Evolutionary conservation across 140 eudicot genomes (phyloP).

Genomic region (Bidens hawaiensis): DNA sequence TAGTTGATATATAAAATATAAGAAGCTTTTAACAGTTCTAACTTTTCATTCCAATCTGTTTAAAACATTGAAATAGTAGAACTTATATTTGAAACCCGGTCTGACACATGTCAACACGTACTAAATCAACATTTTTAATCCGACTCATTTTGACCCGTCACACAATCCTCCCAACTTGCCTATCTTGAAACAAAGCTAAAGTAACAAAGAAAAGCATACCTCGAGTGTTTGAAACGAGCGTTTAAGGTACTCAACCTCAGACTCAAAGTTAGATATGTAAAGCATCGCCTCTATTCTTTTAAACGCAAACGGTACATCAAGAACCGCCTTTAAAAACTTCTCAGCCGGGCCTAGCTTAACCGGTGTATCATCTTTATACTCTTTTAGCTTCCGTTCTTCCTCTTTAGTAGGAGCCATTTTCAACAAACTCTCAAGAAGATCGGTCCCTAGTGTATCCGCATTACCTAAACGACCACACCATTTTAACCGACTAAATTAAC

Average conservation of each 20-base stretch:
- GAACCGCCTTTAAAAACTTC: slow-evolving; percentile 82
- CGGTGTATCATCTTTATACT: slow-evolving; percentile 85
- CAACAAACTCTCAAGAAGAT: slow-evolving; percentile 86
- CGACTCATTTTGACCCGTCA: slow-evolving; percentile 1
- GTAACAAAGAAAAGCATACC: slow-evolving; percentile 55
- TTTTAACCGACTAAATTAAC: neutral
- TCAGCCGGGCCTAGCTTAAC: slow-evolving; percentile 89
- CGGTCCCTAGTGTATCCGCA: slow-evolving; percentile 87
- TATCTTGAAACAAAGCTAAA: neutral
- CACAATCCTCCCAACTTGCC: neutral
- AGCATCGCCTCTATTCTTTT: slow-evolving; percentile 90
- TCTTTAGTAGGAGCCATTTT: slow-evolving; percentile 98
- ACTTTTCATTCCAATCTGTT: no score
- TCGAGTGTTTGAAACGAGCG: slow-evolving; percentile 83
- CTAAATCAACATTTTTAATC: neutral
- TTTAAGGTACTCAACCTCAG: slow-evolving; percentile 92
- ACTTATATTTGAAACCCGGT: no score
- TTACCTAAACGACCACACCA: slow-evolving; percentile 48
- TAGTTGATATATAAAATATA: no score
- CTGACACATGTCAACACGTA: neutral
- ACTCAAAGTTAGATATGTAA: slow-evolving; percentile 80
- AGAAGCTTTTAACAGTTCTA: no score
- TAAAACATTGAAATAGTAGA: no score
- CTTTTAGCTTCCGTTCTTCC: slow-evolving; percentile 86
- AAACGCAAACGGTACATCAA: slow-evolving; percentile 90